These are phyloP conservation scores for Ogataea pignaliae DNA, from an alignment of 805 yeast species.

Conservation along the genomic window DNA sequence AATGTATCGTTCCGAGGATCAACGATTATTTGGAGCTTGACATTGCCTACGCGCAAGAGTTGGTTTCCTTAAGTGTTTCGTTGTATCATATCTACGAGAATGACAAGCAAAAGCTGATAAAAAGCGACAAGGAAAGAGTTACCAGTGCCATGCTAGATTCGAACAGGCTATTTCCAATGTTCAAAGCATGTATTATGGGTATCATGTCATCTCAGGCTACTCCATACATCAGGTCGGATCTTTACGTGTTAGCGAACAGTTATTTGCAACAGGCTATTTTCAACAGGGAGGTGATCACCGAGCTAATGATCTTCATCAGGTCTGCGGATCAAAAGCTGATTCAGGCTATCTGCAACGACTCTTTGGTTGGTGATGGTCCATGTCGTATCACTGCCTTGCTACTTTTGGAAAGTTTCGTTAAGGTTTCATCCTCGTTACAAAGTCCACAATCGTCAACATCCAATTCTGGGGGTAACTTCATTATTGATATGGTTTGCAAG, in stretches of 20 bases:
- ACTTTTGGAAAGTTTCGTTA: conserved; percentile 50
- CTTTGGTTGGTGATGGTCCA: conserved; percentile 73
- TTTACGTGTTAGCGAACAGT: conserved; percentile 69
- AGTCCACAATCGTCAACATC: conserved; percentile 40
- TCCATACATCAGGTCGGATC: conserved; percentile 65
- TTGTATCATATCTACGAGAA: conserved; percentile 59
- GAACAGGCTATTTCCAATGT: conserved; percentile 58
- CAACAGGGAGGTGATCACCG: conserved; percentile 39
- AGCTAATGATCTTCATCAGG: conserved; percentile 50
- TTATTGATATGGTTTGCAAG: conserved; percentile 56
- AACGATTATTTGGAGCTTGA: conserved; percentile 69
- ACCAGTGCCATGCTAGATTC: conserved; percentile 36
- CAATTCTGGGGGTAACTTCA: conserved; percentile 36
- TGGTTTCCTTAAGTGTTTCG: conserved; percentile 71
- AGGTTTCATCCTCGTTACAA: conserved; percentile 44
- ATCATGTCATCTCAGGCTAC: conserved; percentile 67
- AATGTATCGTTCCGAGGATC: conserved; percentile 68
- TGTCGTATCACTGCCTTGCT: conserved; percentile 71
- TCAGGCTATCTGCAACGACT: conserved; percentile 68
- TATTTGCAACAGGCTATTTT: conserved; percentile 50
- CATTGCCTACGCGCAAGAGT: conserved; percentile 63
- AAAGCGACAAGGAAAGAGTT: conserved; percentile 28
- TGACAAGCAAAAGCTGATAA: conserved; percentile 26
- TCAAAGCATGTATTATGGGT: conserved; percentile 71
- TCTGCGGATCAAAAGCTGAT: conserved; percentile 58